Conservation (phyloP, 2,329 filamentous ascomycete genomes). For the Nigrospora osmanthi region DNA sequence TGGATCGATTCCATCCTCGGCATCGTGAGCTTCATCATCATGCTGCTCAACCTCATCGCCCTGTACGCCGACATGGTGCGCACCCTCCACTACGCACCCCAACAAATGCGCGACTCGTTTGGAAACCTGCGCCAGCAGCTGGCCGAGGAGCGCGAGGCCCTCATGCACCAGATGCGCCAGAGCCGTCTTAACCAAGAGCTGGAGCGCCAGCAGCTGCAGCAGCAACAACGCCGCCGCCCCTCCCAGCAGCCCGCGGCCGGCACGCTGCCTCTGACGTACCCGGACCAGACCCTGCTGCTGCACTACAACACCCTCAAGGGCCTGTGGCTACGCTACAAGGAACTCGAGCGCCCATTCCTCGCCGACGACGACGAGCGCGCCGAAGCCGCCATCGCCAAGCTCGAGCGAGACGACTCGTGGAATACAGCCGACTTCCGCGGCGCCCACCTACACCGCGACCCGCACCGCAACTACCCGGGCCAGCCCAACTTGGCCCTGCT, state of each 20-base stretch:
- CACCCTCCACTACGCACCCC: constrained; percentile 8
- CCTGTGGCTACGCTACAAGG: constrained; percentile 11
- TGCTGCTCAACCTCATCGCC: constrained; percentile 10
- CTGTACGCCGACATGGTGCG: constrained; percentile 8
- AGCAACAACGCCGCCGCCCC: not conserved
- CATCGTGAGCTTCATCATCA: constrained; percentile 4
- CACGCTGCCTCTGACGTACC: constrained; percentile 5
- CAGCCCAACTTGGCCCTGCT: not conserved
- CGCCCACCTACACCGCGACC: constrained; percentile 5
- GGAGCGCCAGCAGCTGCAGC: not conserved
- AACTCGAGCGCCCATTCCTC: constrained; percentile 10
- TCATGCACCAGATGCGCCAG: constrained; percentile 10
- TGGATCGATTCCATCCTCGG: constrained; percentile 6
- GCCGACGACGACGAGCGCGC: constrained; percentile 3
- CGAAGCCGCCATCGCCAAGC: constrained; percentile 2
- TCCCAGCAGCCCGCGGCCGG: not conserved
- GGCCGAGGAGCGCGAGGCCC: constrained; percentile 10
- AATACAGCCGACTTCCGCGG: constrained; percentile 5
- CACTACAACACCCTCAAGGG: constrained; percentile 10
- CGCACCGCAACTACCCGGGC: not conserved
- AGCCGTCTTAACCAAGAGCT: not conserved
- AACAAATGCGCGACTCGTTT: constrained; percentile 8
- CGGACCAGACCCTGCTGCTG: constrained; percentile 10
- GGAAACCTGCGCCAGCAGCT: constrained; percentile 9
- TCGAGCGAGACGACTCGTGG: constrained; percentile 6